Evolutionary conservation across 2,329 filamentous ascomycete species (phyloP).

Genomic region (Hypoxylon sp.): DNA sequence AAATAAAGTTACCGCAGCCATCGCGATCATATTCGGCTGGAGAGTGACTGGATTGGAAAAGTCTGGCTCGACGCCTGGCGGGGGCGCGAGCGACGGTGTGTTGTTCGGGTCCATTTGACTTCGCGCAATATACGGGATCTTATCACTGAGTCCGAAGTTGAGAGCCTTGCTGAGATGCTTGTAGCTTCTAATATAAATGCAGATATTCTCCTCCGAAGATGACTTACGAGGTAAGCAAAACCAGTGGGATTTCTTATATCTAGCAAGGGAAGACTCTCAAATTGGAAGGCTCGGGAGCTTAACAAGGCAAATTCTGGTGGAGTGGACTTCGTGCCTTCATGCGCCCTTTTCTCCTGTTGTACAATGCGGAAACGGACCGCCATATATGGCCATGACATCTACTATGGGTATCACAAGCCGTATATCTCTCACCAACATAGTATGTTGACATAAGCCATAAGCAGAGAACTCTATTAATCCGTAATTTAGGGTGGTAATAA

Average conservation of each 20-base stretch:
- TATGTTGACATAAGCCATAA: too few relatives aligned
- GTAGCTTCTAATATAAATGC: neutral
- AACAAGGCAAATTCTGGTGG: neutral
- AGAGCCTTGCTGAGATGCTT: neutral
- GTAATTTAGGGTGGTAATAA: too few relatives aligned
- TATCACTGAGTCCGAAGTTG: neutral
- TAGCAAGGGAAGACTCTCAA: neutral
- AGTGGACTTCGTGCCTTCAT: neutral
- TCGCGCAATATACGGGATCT: neutral
- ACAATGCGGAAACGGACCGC: neutral
- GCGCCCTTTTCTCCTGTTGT: neutral
- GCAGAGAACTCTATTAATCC: too few relatives aligned
- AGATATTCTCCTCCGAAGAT: neutral
- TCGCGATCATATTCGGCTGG: neutral
- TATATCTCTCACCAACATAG: neutral
- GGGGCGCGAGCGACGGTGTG: neutral
- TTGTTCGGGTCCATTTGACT: neutral
- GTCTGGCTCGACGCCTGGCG: neutral
- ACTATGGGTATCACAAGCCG: neutral
- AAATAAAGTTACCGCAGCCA: neutral
- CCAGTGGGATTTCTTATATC: neutral
- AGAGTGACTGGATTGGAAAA: neutral
- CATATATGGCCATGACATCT: neutral
- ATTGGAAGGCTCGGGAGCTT: neutral
- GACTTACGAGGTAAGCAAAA: neutral